A percentile compares a stretch with the other conserved stretches of the same genome.
Conservation (phyloP, 441 rosid genomes). For the Isatis lusitanica region DNA sequence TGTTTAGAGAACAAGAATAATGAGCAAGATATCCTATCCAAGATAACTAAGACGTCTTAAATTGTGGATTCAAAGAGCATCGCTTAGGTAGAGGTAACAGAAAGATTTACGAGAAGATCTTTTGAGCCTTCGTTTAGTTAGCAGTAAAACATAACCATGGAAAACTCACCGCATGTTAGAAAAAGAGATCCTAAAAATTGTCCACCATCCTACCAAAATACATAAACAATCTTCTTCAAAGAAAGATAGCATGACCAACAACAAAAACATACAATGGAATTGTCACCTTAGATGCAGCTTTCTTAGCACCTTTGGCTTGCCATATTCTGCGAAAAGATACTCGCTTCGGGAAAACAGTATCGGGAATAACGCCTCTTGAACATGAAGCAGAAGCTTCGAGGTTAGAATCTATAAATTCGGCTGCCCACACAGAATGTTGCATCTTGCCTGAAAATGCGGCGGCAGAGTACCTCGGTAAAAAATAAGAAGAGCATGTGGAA, state of each 20-base stretch:
- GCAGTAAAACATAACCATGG: slow-evolving; percentile 1
- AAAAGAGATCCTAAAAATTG: slow-evolving; percentile 25
- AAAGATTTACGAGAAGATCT: not conserved
- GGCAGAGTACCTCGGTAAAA: slow-evolving; percentile 27
- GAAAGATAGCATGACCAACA: slow-evolving; percentile 18
- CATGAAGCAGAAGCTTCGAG: slow-evolving; percentile 49
- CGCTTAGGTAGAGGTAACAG: not conserved
- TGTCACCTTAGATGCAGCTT: slow-evolving; percentile 85
- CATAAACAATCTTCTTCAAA: slow-evolving; percentile 14
- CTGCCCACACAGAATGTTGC: slow-evolving; percentile 96
- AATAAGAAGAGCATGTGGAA: slow-evolving; percentile 14
- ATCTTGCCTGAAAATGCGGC: slow-evolving; percentile 65
- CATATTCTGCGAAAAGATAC: slow-evolving; percentile 86
- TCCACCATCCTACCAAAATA: slow-evolving; percentile 27
- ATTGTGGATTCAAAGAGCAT: slow-evolving; percentile 4
- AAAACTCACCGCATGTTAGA: slow-evolving; percentile 19
- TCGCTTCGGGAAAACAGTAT: slow-evolving; percentile 53
- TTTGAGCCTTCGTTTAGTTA: not conserved
- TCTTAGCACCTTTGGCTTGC: slow-evolving; percentile 92
- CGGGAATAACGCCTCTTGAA: slow-evolving; percentile 51
- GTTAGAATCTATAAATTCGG: slow-evolving; percentile 63
- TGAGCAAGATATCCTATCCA: slow-evolving; percentile 11
- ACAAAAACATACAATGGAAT: slow-evolving; percentile 25
- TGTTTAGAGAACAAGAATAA: not conserved
- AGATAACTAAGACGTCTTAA: not conserved